These are phyloP conservation scores for Beauveria sp. DNA, from an alignment of 2,329 filamentous ascomycete species.

Conservation along the genomic window DNA sequence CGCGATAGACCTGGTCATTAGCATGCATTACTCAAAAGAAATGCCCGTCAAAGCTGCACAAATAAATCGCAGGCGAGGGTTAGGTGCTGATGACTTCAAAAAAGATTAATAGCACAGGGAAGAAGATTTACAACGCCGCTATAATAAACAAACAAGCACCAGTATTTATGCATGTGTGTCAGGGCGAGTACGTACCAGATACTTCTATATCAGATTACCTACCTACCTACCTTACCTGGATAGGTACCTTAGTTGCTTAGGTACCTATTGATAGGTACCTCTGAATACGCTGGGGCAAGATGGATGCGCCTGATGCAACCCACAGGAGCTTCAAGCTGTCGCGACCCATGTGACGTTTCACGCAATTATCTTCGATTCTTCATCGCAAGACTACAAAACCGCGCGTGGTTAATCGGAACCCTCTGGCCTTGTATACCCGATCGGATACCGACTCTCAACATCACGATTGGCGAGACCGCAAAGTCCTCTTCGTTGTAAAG, in stretches of 20 bases:
- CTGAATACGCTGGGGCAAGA: neutral
- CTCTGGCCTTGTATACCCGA: neutral
- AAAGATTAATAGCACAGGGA: too few relatives aligned
- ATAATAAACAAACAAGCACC: too few relatives aligned
- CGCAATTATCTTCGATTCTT: neutral
- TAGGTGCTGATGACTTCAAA: too few relatives aligned
- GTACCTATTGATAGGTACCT: neutral
- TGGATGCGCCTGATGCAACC: constrained; percentile 2
- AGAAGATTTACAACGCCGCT: too few relatives aligned
- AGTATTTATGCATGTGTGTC: too few relatives aligned
- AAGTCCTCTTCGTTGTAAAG: neutral
- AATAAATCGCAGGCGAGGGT: too few relatives aligned
- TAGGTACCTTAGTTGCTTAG: too few relatives aligned
- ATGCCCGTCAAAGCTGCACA: too few relatives aligned
- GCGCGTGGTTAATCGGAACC: neutral
- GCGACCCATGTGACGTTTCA: neutral
- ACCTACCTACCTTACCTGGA: too few relatives aligned
- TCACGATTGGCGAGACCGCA: neutral
- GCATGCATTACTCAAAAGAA: too few relatives aligned
- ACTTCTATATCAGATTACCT: too few relatives aligned
- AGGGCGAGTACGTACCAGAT: neutral
- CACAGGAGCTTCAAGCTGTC: constrained; percentile 10
- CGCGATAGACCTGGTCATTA: neutral
- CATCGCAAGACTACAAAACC: neutral
- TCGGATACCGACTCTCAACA: too few relatives aligned